Base-by-base conservation (phyloP, 1,139 yeast genomes). In the Hyphopichia pseudoburtonii region DNA sequence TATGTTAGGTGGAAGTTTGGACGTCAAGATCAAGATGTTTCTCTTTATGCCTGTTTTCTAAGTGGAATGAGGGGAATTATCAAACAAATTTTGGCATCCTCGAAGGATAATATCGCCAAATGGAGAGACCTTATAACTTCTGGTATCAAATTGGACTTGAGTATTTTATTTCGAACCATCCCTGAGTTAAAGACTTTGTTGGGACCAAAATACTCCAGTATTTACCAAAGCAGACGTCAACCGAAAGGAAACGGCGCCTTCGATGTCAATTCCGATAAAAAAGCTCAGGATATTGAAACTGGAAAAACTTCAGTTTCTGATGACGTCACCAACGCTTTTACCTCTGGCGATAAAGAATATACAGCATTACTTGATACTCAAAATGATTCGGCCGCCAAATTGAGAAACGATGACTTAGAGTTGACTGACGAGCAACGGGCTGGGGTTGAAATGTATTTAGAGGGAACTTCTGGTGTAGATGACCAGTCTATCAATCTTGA, bases 111-210 rank as follows among this genome's bases (percentile, higher is more conserved):
- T 6, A 61, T 73, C 7, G 53, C 58, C 9, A 58, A 56, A 30
- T 76, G 80, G 76, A 57, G 79, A 36, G 69, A 71, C 32, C 42
- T 60, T 14, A 60, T 77, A 5, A 56, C 68, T 5, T 50, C 70
- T 1, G 62, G 64, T 17, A 62, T 75, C 2, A 66, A 72, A 11
- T 56, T 66, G 6, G 80, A 76, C 41, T 51, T 76, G 39, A 57
- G 72, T 11, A 59, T 73, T 2, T 46, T 76, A 26, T 73, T 68
- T 46, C 59, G 55, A 16, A 57, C 66, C 17, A 54, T 77, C 12
- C 82, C 82, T 0, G 80, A 74, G 30, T 54, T 77, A 30, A 59
- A 63, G 35, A 56, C 58, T 15, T 51, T 77, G 31, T 52, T 77
- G 23, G 82, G 82, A 1, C 56, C 66, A 1, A 67, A 66, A 27